These are phyloP conservation scores for Prunus salicina DNA, from an alignment of 306 rosid species.

Conservation along the genomic window DNA sequence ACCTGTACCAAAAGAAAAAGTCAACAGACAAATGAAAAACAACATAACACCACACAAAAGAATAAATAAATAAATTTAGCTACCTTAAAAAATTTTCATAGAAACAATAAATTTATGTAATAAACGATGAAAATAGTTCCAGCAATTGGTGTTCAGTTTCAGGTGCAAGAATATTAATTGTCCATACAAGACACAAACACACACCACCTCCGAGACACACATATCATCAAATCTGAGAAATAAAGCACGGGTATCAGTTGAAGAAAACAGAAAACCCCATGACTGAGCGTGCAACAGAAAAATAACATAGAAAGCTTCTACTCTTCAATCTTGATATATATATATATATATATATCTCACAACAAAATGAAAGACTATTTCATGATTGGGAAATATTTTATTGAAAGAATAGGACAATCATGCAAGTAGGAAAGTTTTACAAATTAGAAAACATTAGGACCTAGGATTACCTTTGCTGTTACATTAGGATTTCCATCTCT, in stretches of 20 bases:
- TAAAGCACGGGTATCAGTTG: too few species aligned
- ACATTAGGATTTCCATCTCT: slow-evolving; percentile 98
- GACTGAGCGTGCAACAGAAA: too few species aligned
- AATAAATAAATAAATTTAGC: background rate
- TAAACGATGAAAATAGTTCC: background rate
- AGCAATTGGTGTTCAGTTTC: background rate
- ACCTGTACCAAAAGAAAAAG: slow-evolving; percentile 54
- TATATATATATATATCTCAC: background rate
- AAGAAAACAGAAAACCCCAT: too few species aligned
- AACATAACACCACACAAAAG: background rate
- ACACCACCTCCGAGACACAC: too few species aligned
- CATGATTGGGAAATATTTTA: background rate
- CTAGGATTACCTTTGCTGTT: slow-evolving; percentile 70
- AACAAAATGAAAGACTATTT: background rate
- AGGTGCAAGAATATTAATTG: background rate
- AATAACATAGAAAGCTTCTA: too few species aligned
- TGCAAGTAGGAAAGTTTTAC: slow-evolving; percentile 4
- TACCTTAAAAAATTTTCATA: background rate
- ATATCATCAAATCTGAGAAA: too few species aligned
- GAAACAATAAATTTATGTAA: background rate
- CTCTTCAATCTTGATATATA: too few species aligned
- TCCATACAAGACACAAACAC: too few species aligned
- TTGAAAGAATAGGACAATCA: background rate
- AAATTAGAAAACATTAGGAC: background rate
- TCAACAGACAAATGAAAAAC: background rate